These are phyloP conservation scores for Knoxia roxburghii DNA, from an alignment of 257 asterid genomes.

Conservation along the genomic window DNA sequence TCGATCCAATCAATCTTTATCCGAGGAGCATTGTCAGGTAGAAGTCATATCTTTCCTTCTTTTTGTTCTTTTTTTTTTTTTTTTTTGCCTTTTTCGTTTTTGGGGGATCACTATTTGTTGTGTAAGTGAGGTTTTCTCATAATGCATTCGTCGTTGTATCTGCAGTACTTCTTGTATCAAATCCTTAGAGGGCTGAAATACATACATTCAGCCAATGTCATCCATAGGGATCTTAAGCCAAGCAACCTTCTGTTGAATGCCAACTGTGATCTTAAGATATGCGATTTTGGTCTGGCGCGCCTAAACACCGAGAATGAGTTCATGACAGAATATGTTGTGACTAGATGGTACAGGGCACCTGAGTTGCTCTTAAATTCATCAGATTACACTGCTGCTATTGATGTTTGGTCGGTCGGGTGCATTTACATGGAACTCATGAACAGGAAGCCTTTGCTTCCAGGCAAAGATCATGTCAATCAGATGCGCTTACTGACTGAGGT, in stretches of 20 bases:
- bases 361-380: conserved; percentile 83
- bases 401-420: conserved; percentile 98
- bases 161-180: conserved; percentile 94
- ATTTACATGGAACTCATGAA: conserved; percentile 97
- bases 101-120: neutral
- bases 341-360: conserved; percentile 99
- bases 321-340: conserved; percentile 98
- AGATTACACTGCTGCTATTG: conserved; percentile 81
- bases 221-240: conserved; percentile 92
- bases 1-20: conserved; percentile 83
- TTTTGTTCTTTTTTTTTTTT: neutral
- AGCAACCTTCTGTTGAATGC: conserved; percentile 85
- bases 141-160: neutral
- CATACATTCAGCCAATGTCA: conserved; percentile 88
- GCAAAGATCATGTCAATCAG: conserved; percentile 98
- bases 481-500: conserved; percentile 81
- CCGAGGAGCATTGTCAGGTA: conserved; percentile 96
- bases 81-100: no score
- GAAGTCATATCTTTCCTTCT: neutral
- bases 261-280: conserved; percentile 90
- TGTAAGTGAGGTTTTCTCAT: conserved; percentile 14
- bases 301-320: conserved; percentile 64
- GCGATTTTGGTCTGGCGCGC: conserved; percentile 97
- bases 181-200: conserved; percentile 85
- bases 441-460: conserved; percentile 79